Percentiles rank a stretch among this genome's conserved stretches.
Evolutionary conservation across 768 basidiomycete genomes (phyloP).

Genomic region (Naganishia randhawae): DNA sequence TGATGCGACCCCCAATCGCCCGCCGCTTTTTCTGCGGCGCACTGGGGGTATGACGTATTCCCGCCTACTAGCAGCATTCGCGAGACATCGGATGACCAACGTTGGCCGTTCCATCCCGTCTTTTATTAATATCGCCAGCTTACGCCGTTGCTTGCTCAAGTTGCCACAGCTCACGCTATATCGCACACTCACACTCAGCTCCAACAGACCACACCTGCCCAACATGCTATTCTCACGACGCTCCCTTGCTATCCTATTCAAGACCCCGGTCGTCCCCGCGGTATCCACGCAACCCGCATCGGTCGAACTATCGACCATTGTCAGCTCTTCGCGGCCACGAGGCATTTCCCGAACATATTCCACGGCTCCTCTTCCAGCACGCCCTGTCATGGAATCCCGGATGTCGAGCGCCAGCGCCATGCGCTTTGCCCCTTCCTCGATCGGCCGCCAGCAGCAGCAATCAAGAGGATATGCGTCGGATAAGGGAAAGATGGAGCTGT

Average conservation of each 20-base stretch:
- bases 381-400: conserved; percentile 4
- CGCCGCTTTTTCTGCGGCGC: too few relatives aligned
- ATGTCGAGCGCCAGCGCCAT: conserved; percentile 1
- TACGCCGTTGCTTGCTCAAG: too few relatives aligned
- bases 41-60: too few relatives aligned
- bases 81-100: too few relatives aligned
- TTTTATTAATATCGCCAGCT: too few relatives aligned
- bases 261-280: conserved; percentile 16
- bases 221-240: conserved; percentile 19
- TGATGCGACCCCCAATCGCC: too few relatives aligned
- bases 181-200: neutral
- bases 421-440: conserved; percentile 11
- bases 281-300: conserved; percentile 4
- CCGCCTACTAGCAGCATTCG: neutral
- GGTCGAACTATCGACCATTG: conserved; percentile 13
- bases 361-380: neutral
- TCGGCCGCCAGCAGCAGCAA: conserved; percentile 3
- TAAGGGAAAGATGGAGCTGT: conserved; percentile 47
- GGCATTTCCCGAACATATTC: conserved; percentile 10
- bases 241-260: conserved; percentile 8
- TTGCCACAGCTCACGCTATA: too few relatives aligned
- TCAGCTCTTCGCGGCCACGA: conserved; percentile 12
- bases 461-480: conserved; percentile 41
- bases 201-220: neutral
- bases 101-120: conserved; percentile 5